phyloP scores from a whole-genome alignment of 441 rosid genomes.

The Populus hybrid region DNA sequence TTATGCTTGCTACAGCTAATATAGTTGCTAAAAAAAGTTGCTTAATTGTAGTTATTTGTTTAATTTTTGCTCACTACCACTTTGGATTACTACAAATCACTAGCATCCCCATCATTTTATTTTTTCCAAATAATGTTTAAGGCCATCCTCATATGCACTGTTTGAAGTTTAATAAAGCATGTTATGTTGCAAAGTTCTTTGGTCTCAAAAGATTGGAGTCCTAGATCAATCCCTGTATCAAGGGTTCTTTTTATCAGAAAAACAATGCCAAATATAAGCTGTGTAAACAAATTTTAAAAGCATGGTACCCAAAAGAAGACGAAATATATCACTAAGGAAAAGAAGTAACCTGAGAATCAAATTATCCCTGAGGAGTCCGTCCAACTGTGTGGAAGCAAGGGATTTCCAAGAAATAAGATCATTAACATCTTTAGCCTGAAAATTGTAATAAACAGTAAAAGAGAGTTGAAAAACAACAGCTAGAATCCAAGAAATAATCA shows the following conservation, averaged over 20 bases:
- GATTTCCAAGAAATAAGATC: constrained; percentile 62
- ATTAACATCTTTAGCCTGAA: constrained; percentile 53
- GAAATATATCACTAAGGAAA: constrained; percentile 1
- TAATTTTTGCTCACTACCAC: neutral
- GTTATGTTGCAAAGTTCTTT: neutral
- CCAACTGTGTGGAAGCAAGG: constrained; percentile 45
- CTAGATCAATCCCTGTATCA: neutral
- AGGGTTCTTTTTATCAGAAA: neutral
- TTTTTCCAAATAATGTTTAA: neutral
- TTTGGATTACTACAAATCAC: neutral
- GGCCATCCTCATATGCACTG: neutral
- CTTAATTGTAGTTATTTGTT: neutral
- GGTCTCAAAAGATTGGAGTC: neutral
- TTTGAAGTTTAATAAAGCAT: neutral
- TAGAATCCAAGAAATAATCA: neutral
- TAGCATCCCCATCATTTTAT: neutral
- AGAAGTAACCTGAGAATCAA: constrained; percentile 48
- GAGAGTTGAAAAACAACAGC: neutral
- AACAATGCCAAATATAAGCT: neutral
- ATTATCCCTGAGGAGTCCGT: constrained; percentile 38
- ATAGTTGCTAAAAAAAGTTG: too few relatives aligned
- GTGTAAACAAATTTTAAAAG: neutral
- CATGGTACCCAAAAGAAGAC: neutral
- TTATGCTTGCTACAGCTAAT: neutral
- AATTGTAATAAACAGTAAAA: constrained; percentile 5